Evolutionary conservation across 2,329 filamentous ascomycete species (phyloP), one percentile per base, ranked within the genome.

Genomic region (Colletotrichum siamense): DNA sequence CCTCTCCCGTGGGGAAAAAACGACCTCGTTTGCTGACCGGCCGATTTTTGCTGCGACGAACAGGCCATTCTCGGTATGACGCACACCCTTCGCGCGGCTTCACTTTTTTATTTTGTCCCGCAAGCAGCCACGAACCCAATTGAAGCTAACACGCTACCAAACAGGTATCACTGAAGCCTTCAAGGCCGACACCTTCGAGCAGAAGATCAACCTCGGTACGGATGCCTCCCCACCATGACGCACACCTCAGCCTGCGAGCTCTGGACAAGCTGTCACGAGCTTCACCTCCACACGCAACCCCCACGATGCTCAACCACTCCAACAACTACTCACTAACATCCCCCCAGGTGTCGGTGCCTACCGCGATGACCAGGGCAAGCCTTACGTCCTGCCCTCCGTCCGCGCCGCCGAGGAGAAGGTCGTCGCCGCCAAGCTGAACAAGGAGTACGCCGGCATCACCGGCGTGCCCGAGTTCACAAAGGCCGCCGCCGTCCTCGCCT

Each of bases 391-490:
- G 78, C 96, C 96, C 76, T 98, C 96, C 65, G 97, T 99, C 77
- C 93, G 93, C 85, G 88, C 94, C 82, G 97, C 96, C 77, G 97
- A 99, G 91, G 90, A 95, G 86, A 95, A 95, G 89, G 92, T 98
- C 79, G 90, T 98, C 78, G 88, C 93, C 69, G 89, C 92, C 79
- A 91, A 92, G 82, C 86, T 97, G 83, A 97, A 99, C 92, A 98
- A 99, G 91, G 97, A 99, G 88, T 99, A 99, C 86, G 95, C 96
- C 79, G 96, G 95, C 86, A 99, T 99, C 88, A 99, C 97, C 64
- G 97, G 97, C 90, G 92, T 99, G 62, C 95, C 96, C 79, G 92
- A 96, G 82, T 98, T 99, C 91, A 98, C 96, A 87, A 95, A 95
- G 85, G 95, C 96, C 79, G 96, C 97, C 76, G 96, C 96, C 79